Evolutionary conservation across 2,329 filamentous ascomycete genomes (phyloP), one percentile per base, ranked within the genome.

Genomic region (Ramichloridium luteum): DNA sequence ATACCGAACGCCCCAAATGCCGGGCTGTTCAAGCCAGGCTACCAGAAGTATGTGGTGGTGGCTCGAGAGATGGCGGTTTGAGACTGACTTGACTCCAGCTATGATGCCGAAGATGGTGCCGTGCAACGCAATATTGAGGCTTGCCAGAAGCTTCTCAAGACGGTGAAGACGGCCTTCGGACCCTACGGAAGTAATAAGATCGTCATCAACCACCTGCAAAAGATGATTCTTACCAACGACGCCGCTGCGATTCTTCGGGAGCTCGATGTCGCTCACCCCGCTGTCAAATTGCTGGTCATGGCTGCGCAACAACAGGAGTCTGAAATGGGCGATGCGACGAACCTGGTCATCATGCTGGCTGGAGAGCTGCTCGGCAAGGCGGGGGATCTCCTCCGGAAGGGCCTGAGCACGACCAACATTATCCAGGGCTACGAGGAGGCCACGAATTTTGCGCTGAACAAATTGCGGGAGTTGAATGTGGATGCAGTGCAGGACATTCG

Each of bases 171-270:
- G 35, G 96, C 90, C 27, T 73, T 98, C 20, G 92, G 90, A 31
- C 90, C 90, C 38, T 94, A 93, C 62, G 90, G 90, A 54, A 82
- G 90, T 62, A 98, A 98, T 71, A 98, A 98, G 69, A 86, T 98
- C 56, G 84, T 98, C 65, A 96, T 98, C 70, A 98, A 98, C 70
- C 92, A 98, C 65, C 72, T 98, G 42, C 84, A 93, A 62, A 98
- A 98, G 72, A 94, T 98, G 90, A 93, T 94, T 50, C 70, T 98
- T 44, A 98, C 92, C 48, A 96, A 86, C 39, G 90, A 98, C 56
- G 90, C 90, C 44, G 90, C 90, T 45, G 96, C 90, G 26, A 98
- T 98, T 56, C 72, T 98, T 49, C 80, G 85, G 54, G 92, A 98
- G 66, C 76, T 98, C 59, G 90, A 98, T 54, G 90, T 98, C 41